Evolutionary conservation across 2,329 filamentous ascomycete species (phyloP).

Genomic region (Pochonia chlamydosporia): DNA sequence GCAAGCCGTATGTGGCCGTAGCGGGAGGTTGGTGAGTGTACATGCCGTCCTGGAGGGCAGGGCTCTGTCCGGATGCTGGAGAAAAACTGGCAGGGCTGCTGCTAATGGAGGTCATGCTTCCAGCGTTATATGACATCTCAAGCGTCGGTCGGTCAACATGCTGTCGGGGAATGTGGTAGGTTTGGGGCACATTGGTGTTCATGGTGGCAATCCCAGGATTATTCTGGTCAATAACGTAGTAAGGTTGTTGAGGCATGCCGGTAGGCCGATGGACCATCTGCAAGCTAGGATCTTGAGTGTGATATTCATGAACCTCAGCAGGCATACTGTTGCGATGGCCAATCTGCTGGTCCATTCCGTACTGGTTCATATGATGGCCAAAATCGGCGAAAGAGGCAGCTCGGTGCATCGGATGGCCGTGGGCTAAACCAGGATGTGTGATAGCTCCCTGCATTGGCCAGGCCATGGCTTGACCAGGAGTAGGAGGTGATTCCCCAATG

Average conservation of each 20-base stretch:
- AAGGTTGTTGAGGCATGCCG: conserved; percentile 40
- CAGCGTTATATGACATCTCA: conserved; percentile 46
- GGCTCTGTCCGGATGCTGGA: conserved; percentile 46
- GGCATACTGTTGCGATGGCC: conserved; percentile 42
- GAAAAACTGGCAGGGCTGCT: conserved; percentile 56
- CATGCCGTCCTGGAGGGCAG: conserved; percentile 46
- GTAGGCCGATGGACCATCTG: conserved; percentile 45
- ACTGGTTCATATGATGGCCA: conserved; percentile 42
- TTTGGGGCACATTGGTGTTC: conserved; percentile 45
- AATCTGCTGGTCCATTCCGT: conserved; percentile 35
- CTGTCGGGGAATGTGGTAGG: conserved; percentile 48
- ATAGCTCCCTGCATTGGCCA: conserved; percentile 43
- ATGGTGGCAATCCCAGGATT: conserved; percentile 58
- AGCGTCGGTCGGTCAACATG: conserved; percentile 39
- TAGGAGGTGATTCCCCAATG: conserved; percentile 52
- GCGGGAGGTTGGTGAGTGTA: conserved; percentile 52
- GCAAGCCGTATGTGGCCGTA: conserved; percentile 41
- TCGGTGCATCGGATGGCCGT: conserved; percentile 39
- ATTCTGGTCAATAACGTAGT: conserved; percentile 56
- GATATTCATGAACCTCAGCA: conserved; percentile 38
- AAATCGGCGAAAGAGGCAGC: conserved; percentile 51
- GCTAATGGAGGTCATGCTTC: conserved; percentile 45
- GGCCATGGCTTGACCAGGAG: conserved; percentile 48
- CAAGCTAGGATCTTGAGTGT: conserved; percentile 36
- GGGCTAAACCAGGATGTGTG: conserved; percentile 28